Base-by-base conservation (phyloP, 1,139 yeast species). In the Nakaseomyces sp. region DNA sequence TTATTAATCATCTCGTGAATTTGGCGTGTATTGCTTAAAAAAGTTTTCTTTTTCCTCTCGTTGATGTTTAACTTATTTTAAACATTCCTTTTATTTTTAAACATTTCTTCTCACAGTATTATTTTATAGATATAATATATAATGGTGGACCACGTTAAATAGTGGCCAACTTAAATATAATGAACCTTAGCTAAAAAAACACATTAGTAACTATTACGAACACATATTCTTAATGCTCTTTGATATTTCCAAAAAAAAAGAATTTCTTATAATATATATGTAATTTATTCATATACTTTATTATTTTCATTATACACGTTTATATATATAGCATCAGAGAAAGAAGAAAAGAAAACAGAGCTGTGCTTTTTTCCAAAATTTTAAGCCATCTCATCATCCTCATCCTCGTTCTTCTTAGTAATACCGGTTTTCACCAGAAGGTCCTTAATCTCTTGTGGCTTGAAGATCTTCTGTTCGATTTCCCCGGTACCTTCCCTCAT, bases 341-440 rank as follows among this genome's bases (percentile, higher is more conserved):
- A 3, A 26, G 29, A 9, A n/a, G 12, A 26, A n/a, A 2, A n/a
- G 25, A 6, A 6, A 6, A 22, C 9, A 2, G n/a, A 26, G 29
- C 13, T 9, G 9, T 22, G 24, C 9, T 22, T 22, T 7, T 22
- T 7, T 22, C 12, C 18, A 35, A n/a, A n/a, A n/a, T n/a, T n/a
- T n/a, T n/a, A n/a, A 13, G 38, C 20, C 50, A 48, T 47, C 22
- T 50, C 53, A n/a, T 43, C 43, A 41, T 50, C 56, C 12, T 71
- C 74, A 7, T 73, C 77, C 10, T 69, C 74, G 15, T 68, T 70
- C 47, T 70, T 69, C 55, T 73, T 72, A 52, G 79, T 73, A 37
- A 86, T 77, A 10, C 95, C 96, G 36, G 83, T 71, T 53, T 78
- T 80, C 60, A 79, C 77, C 57, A 91, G 74, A 62, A 89, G 71